phyloP scores from a whole-genome alignment of 495 filamentous ascomycete species.

The Aspergillus mulundensis region DNA sequence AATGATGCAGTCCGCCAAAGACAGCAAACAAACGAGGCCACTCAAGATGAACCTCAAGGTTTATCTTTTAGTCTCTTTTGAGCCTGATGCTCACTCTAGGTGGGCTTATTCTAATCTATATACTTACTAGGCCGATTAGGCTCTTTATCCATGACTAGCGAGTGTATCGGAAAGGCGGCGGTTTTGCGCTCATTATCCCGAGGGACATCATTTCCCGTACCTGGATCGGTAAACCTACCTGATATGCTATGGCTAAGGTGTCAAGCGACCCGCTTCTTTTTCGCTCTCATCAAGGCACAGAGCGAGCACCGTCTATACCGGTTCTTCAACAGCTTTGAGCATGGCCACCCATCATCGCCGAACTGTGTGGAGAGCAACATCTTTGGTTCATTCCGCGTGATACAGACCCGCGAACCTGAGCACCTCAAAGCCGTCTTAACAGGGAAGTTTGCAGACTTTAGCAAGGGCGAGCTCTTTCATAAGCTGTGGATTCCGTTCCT shows the following conservation, averaged over 20 bases:
- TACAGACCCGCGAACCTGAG: conserved; percentile 5
- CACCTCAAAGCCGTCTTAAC: conserved; percentile 54
- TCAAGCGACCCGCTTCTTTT: conserved; percentile 7
- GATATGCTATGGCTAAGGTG: neutral
- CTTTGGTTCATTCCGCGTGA: conserved; percentile 1
- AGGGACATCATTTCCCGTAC: conserved; percentile 11
- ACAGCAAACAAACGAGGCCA: neutral
- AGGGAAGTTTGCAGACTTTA: conserved; percentile 52
- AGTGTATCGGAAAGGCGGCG: conserved; percentile 3
- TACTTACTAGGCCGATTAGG: neutral
- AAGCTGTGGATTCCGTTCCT: conserved; percentile 51
- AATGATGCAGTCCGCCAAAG: neutral
- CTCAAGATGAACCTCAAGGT: neutral
- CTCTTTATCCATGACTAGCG: conserved; percentile 4
- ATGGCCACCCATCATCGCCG: conserved; percentile 2
- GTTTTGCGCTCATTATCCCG: neutral
- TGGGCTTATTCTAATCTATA: neutral
- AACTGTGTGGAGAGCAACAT: conserved; percentile 12
- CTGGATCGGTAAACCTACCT: neutral
- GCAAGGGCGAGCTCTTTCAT: conserved; percentile 50
- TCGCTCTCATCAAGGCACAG: conserved; percentile 2
- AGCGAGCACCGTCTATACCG: conserved; percentile 1
- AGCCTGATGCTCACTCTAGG: conserved; percentile 1
- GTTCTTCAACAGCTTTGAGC: neutral
- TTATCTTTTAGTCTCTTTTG: neutral